phyloP scores from a whole-genome alignment of 768 basidiomycete species.

The Suillus ampliporus region DNA sequence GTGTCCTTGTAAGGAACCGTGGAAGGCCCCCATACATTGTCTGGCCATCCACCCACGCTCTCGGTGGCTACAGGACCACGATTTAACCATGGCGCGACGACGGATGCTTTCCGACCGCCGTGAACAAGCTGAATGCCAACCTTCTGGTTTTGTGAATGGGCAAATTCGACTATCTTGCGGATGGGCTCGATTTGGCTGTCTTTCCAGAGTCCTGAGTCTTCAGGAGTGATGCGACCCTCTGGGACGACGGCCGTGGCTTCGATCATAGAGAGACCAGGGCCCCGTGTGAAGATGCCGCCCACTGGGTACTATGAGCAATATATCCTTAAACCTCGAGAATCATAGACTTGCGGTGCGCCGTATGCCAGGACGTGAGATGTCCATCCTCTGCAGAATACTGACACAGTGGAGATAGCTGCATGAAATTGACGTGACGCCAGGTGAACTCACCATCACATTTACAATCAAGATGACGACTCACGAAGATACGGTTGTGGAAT shows the following conservation, averaged over 20 bases:
- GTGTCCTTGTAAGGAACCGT: constrained; percentile 47
- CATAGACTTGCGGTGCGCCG: constrained; percentile 46
- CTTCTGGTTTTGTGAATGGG: constrained; percentile 72
- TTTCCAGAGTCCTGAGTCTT: constrained; percentile 68
- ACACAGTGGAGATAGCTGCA: constrained; percentile 58
- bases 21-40: constrained; percentile 63
- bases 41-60: constrained; percentile 55
- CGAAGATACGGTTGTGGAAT: constrained; percentile 61
- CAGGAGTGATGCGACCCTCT: constrained; percentile 68
- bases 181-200: constrained; percentile 57
- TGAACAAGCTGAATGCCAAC: constrained; percentile 80
- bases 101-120: constrained; percentile 78
- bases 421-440: not conserved
- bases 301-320: constrained; percentile 37
- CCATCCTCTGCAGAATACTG: constrained; percentile 67
- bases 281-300: constrained; percentile 56
- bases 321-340: not conserved
- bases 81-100: constrained; percentile 63
- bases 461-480: constrained; percentile 30
- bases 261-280: constrained; percentile 61
- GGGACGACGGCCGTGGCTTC: constrained; percentile 72
- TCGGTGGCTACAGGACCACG: constrained; percentile 40
- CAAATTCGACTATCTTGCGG: constrained; percentile 65
- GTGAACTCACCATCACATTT: not conserved
- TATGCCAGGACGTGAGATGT: constrained; percentile 58